phyloP scores from a whole-genome alignment of 176 grass and related monocot species.

The Carex myosuroides region DNA sequence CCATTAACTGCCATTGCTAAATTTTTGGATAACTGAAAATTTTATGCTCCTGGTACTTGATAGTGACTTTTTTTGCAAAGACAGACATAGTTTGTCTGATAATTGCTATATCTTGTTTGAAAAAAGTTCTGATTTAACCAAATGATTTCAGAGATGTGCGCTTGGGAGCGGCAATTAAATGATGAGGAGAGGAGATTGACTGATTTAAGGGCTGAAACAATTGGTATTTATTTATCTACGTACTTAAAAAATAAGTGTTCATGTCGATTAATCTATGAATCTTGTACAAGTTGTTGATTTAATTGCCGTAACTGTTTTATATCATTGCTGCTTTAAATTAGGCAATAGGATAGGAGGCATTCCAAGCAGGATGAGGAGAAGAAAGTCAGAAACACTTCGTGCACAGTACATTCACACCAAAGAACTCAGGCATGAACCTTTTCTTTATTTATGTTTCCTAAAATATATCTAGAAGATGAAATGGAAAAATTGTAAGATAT shows the following conservation, averaged over 20 bases:
- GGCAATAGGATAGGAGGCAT: conserved; percentile 33
- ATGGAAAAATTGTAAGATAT: conserved; percentile 5
- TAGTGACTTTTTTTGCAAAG: neutral
- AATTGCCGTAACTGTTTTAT: neutral
- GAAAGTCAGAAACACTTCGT: conserved; percentile 92
- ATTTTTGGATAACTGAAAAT: neutral
- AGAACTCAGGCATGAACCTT: conserved; percentile 51
- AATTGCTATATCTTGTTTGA: neutral
- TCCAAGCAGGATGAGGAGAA: conserved; percentile 45
- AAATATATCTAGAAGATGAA: neutral
- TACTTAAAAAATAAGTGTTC: neutral
- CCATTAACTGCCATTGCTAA: neutral
- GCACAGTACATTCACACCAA: conserved; percentile 76
- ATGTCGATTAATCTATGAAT: neutral
- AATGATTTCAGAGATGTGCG: conserved; percentile 61
- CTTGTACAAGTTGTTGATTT: conserved; percentile 7
- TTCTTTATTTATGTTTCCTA: neutral
- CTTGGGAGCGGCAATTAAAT: conserved; percentile 56
- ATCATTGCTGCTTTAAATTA: conserved; percentile 26
- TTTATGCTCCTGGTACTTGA: neutral
- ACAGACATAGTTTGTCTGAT: neutral
- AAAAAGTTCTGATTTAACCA: conserved; percentile 10
- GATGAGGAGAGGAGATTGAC: conserved; percentile 44
- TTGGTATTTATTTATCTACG: conserved; percentile 36
- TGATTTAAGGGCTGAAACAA: conserved; percentile 36